A percentile compares a stretch with the other conserved stretches of the same genome.
These are phyloP conservation scores for Ogataea trehaloabstinens DNA, from an alignment of 805 yeast genomes.

Conservation along the genomic window DNA sequence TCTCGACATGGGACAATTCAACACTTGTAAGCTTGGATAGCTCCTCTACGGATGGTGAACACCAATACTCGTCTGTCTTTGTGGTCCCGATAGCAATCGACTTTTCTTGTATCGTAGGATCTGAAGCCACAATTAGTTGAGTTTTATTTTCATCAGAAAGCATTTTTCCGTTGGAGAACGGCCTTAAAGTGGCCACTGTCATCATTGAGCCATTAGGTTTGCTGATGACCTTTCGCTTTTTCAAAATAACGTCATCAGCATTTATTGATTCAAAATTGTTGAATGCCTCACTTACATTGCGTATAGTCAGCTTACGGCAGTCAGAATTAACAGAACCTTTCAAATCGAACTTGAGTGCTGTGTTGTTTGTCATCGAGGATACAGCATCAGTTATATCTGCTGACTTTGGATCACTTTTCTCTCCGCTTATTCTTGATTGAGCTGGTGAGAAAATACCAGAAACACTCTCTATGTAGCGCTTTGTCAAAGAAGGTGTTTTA, in stretches of 20 bases:
- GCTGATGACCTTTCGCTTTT: slow-evolving; percentile 6
- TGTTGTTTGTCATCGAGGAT: not conserved
- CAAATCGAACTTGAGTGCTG: not conserved
- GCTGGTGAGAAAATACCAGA: slow-evolving; percentile 32
- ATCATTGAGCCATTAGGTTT: not conserved
- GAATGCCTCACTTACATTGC: slow-evolving; percentile 25
- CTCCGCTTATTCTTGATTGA: slow-evolving; percentile 1
- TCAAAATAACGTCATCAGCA: slow-evolving; percentile 28
- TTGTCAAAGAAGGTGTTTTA: slow-evolving; percentile 16
- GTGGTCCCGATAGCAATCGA: not conserved
- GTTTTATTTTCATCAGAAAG: not conserved
- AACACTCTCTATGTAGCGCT: slow-evolving; percentile 24
- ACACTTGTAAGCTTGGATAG: slow-evolving; percentile 42
- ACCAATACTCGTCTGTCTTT: slow-evolving; percentile 57
- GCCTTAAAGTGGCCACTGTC: not conserved
- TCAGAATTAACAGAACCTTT: slow-evolving; percentile 18
- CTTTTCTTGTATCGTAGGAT: not conserved
- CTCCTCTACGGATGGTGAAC: slow-evolving; percentile 59
- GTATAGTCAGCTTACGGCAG: slow-evolving; percentile 25
- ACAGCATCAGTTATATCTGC: not conserved
- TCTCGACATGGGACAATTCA: slow-evolving; percentile 53
- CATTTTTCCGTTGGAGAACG: not conserved
- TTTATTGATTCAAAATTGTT: slow-evolving; percentile 29
- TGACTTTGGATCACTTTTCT: slow-evolving; percentile 2
- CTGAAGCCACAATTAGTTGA: not conserved